phyloP scores from a whole-genome alignment of 192 early-diverging fungal species.

The Spizellomyces punctatus region DNA sequence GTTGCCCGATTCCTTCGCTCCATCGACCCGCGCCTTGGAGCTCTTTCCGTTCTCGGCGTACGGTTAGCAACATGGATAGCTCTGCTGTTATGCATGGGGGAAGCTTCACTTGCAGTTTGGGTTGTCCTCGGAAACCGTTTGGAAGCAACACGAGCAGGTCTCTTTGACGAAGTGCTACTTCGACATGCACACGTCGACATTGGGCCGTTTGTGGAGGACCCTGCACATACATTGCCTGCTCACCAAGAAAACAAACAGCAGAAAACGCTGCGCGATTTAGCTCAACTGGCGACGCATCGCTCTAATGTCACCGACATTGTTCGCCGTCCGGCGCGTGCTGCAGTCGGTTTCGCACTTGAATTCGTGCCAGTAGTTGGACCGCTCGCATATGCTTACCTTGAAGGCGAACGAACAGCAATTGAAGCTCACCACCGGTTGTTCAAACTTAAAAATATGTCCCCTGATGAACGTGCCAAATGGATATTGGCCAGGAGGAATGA shows the following conservation, averaged over 20 bases:
- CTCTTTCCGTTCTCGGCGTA: conserved; percentile 10
- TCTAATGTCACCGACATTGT: neutral
- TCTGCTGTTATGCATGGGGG: conserved; percentile 6
- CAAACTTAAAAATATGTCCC: conserved; percentile 18
- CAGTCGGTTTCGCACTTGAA: conserved; percentile 9
- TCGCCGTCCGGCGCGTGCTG: conserved; percentile 6
- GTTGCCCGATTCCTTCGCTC: neutral
- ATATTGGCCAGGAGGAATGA: conserved; percentile 10
- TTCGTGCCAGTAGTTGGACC: conserved; percentile 27
- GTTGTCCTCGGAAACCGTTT: conserved; percentile 7
- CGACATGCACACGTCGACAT: neutral
- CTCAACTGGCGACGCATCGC: conserved; percentile 2
- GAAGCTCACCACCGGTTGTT: conserved; percentile 20
- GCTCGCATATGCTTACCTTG: conserved; percentile 23
- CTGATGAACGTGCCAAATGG: conserved; percentile 24
- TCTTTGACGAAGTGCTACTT: conserved; percentile 18
- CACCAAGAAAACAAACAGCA: neutral
- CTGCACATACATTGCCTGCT: neutral
- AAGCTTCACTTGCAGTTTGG: conserved; percentile 15
- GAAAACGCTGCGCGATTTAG: neutral
- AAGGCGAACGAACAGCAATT: conserved; percentile 24
- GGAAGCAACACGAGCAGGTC: conserved; percentile 9
- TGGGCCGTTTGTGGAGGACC: conserved; percentile 19
- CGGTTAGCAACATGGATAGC: conserved; percentile 23
- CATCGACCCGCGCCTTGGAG: neutral